phyloP scores from a whole-genome alignment of 108 stramenopile species.

The Stephanodiscus triporus region DNA sequence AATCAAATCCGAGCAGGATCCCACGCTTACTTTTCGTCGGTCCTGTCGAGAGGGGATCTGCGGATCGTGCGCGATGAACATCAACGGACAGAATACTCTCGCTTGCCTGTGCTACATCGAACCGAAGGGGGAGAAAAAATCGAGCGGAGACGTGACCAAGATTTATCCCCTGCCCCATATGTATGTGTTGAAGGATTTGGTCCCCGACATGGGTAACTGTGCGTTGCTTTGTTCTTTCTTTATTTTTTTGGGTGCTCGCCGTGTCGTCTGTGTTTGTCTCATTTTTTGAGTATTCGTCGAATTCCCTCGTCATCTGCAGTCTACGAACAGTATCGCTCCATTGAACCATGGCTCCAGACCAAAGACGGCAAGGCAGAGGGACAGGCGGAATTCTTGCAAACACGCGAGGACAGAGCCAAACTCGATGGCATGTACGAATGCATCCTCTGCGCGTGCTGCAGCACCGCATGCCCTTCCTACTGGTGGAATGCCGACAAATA shows the following conservation, averaged over 20 bases:
- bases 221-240: not conserved
- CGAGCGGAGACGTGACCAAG: conserved; percentile 73
- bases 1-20: conserved; percentile 97
- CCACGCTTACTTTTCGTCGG: conserved; percentile 96
- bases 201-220: conserved; percentile 97
- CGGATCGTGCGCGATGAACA: conserved; percentile 99
- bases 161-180: conserved; percentile 99
- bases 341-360: conserved; percentile 98
- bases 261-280: not conserved
- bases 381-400: conserved; percentile 92
- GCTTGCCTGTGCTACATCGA: conserved; percentile 97
- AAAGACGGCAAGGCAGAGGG: conserved; percentile 69
- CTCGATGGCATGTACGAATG: conserved; percentile 99
- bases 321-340: conserved; percentile 97
- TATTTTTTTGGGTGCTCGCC: not conserved
- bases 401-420: conserved; percentile 85
- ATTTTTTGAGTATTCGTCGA: not conserved
- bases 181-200: conserved; percentile 98
- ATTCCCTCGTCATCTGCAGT: conserved; percentile 32
- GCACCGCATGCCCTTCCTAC: conserved; percentile 95
- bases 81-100: conserved; percentile 96
- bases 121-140: conserved; percentile 43
- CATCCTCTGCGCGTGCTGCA: conserved; percentile 99
- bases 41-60: conserved; percentile 99
- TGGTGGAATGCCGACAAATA: conserved; percentile 99